phyloP scores from a whole-genome alignment of 2,329 filamentous ascomycete species.

The Epichloe bromicola region DNA sequence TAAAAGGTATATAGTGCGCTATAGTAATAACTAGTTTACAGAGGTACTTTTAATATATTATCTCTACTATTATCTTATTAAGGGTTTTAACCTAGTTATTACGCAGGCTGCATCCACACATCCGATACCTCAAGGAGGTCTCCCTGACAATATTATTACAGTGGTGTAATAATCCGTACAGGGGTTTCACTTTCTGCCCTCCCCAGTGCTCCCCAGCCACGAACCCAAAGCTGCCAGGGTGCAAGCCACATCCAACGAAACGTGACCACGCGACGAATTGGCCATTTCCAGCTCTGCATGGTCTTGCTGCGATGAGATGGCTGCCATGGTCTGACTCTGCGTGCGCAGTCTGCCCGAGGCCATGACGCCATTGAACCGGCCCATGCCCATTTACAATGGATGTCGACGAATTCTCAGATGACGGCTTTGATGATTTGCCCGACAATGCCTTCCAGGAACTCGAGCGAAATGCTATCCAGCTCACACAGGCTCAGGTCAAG shows the following conservation, averaged over 20 bases:
- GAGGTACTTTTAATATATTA: too few species aligned
- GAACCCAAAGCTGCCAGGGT: neutral
- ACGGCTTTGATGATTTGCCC: conserved; percentile 48
- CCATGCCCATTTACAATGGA: conserved; percentile 20
- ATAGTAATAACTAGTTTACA: too few species aligned
- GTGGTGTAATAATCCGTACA: too few species aligned
- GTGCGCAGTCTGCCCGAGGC: neutral
- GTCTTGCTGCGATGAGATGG: neutral
- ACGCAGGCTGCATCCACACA: too few species aligned
- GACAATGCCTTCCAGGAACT: conserved; percentile 46
- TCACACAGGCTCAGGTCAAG: conserved; percentile 34
- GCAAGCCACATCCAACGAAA: neutral
- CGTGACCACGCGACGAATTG: conserved; percentile 8
- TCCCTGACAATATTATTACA: too few species aligned
- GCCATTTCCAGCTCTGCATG: neutral
- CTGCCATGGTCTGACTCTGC: neutral
- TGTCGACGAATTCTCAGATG: conserved; percentile 48
- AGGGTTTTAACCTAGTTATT: too few species aligned
- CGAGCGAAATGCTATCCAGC: conserved; percentile 49
- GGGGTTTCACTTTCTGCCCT: neutral
- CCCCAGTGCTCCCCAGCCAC: neutral
- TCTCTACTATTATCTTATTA: too few species aligned
- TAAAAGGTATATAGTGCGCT: too few species aligned
- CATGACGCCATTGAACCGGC: conserved; percentile 6
- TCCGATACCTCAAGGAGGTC: too few species aligned